Conservation (phyloP, 169 alveolate genomes). For the Theileria orientalis region DNA sequence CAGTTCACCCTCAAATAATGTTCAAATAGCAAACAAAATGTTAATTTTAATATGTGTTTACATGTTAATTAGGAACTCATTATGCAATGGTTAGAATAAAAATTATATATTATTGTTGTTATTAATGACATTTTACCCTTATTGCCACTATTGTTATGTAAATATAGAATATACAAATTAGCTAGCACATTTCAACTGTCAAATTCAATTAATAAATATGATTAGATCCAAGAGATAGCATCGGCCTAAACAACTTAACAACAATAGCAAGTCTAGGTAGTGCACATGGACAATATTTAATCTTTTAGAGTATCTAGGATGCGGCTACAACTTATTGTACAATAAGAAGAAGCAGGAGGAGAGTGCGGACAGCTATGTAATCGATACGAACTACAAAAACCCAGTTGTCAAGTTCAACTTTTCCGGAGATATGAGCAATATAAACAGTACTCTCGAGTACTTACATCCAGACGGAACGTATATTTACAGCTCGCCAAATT, state of each 20-base stretch:
- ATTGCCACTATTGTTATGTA: too few relatives aligned
- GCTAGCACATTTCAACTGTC: background rate
- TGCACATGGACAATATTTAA: background rate
- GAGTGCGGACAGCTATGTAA: background rate
- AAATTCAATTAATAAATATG: background rate
- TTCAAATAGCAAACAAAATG: constrained; percentile 5
- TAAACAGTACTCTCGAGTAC: constrained; percentile 46
- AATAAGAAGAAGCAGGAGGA: background rate
- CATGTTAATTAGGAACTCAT: background rate
- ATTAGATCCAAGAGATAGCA: background rate
- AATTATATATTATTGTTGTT: too few relatives aligned
- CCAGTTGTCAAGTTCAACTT: constrained; percentile 27
- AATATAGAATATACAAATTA: too few relatives aligned
- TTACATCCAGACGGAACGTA: constrained; percentile 23
- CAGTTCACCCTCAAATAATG: background rate
- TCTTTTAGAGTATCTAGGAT: constrained; percentile 43
- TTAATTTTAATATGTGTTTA: background rate
- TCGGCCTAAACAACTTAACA: background rate
- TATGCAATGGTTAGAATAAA: background rate
- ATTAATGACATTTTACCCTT: too few relatives aligned
- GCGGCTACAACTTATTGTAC: constrained; percentile 28
- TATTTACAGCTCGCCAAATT: constrained; percentile 26
- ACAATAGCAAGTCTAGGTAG: constrained; percentile 19
- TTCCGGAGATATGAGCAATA: constrained; percentile 17
- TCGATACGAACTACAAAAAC: constrained; percentile 18